These are phyloP conservation scores for Aspergillus sp. DNA, from an alignment of 2,329 filamentous ascomycete genomes.

Conservation along the genomic window DNA sequence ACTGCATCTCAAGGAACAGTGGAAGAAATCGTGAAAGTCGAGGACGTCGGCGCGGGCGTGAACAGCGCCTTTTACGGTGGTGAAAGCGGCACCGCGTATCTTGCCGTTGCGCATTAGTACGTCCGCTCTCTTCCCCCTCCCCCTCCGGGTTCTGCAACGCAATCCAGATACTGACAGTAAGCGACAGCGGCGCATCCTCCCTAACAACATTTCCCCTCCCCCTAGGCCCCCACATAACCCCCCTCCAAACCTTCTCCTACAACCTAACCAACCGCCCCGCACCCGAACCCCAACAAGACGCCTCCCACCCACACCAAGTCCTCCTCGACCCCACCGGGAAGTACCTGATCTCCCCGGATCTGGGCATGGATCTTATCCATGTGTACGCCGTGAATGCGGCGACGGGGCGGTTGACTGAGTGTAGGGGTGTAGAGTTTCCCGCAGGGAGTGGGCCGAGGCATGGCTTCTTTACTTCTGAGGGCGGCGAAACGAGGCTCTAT, in stretches of 20 bases:
- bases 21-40: slow-evolving; percentile 13
- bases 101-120: slow-evolving; percentile 35
- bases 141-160: background rate
- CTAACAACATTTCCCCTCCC: slow-evolving; percentile 29
- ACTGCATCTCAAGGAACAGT: slow-evolving; percentile 14
- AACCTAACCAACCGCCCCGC: slow-evolving; percentile 27
- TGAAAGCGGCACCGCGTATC: slow-evolving; percentile 17
- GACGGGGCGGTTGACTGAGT: slow-evolving; percentile 40
- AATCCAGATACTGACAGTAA: slow-evolving; percentile 3
- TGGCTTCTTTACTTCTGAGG: slow-evolving; percentile 45
- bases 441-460: slow-evolving; percentile 60
- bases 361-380: slow-evolving; percentile 58
- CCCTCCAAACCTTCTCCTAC: slow-evolving; percentile 39
- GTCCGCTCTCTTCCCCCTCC: slow-evolving; percentile 8
- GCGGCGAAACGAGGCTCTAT: slow-evolving; percentile 21
- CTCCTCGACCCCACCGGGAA: slow-evolving; percentile 57
- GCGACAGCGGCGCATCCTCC: slow-evolving; percentile 21
- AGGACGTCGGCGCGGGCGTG: slow-evolving; percentile 26
- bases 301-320: slow-evolving; percentile 59
- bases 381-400: slow-evolving; percentile 48
- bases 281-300: slow-evolving; percentile 45
- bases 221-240: slow-evolving; percentile 6
- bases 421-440: slow-evolving; percentile 37
- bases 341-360: slow-evolving; percentile 60
- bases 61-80: slow-evolving; percentile 27